Conservation (phyloP, 441 rosid genomes). For the Populus hybrid region DNA sequence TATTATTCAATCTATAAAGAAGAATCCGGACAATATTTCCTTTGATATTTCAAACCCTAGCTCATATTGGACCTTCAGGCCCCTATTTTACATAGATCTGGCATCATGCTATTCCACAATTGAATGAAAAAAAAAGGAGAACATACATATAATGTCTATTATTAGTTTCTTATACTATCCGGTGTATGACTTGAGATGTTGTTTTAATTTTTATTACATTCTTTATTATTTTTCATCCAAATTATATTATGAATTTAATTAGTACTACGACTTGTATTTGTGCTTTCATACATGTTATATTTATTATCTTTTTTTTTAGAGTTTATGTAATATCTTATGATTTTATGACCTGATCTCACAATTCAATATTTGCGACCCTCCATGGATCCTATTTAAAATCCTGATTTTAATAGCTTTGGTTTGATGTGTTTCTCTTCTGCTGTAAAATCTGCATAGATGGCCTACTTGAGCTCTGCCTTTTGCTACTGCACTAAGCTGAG, state of each 20-base stretch:
- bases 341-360: background rate
- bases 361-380: background rate
- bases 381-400: background rate
- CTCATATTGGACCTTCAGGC: too few species aligned
- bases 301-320: background rate
- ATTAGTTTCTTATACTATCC: background rate
- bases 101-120: background rate
- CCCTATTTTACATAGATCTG: background rate
- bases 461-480: background rate
- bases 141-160: background rate
- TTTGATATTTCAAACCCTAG: too few species aligned
- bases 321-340: background rate
- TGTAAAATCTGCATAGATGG: background rate
- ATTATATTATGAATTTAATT: background rate
- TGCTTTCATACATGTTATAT: background rate
- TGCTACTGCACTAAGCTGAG: background rate
- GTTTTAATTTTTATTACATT: background rate
- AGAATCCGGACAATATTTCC: too few species aligned
- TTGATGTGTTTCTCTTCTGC: background rate
- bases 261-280: background rate
- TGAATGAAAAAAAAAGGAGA: background rate
- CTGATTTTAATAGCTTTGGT: background rate
- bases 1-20: too few species aligned
- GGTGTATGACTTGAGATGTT: background rate
- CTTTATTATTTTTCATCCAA: too few species aligned